Evolutionary conservation across 2,329 filamentous ascomycete species (phyloP).

Genomic region (Fusarium algeriense): DNA sequence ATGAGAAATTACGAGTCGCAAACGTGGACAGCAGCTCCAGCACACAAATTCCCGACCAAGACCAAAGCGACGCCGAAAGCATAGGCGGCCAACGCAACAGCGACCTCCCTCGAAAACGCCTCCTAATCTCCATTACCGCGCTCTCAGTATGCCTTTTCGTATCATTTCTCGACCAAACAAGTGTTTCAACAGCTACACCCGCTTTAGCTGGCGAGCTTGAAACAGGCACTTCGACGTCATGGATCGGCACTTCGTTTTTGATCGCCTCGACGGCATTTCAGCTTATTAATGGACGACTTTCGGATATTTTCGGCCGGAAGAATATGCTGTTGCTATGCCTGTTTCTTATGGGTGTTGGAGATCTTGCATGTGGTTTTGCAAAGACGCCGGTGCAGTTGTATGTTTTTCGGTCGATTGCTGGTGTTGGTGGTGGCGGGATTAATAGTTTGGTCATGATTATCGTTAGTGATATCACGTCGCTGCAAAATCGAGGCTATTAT

Average conservation of each 20-base stretch:
- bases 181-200: background rate
- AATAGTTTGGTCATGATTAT: slow-evolving; percentile 54
- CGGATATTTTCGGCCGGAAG: background rate
- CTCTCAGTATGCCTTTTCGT: slow-evolving; percentile 19
- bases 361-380: background rate
- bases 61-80: slow-evolving; percentile 31
- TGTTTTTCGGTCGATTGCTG: slow-evolving; percentile 51
- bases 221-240: background rate
- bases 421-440: slow-evolving; percentile 53
- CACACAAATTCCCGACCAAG: background rate
- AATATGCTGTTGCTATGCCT: background rate
- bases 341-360: background rate
- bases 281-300: background rate
- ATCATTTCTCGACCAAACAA: background rate
- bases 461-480: slow-evolving; percentile 53
- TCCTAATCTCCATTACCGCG: slow-evolving; percentile 40
- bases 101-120: slow-evolving; percentile 49
- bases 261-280: background rate
- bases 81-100: slow-evolving; percentile 51
- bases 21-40: background rate
- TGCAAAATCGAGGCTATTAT: background rate
- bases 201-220: background rate
- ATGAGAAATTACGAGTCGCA: background rate
- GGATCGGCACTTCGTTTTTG: background rate
- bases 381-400: slow-evolving; percentile 50